Evolutionary conservation across 768 basidiomycete species (phyloP).

Genomic region (Lactarius akahatsu): DNA sequence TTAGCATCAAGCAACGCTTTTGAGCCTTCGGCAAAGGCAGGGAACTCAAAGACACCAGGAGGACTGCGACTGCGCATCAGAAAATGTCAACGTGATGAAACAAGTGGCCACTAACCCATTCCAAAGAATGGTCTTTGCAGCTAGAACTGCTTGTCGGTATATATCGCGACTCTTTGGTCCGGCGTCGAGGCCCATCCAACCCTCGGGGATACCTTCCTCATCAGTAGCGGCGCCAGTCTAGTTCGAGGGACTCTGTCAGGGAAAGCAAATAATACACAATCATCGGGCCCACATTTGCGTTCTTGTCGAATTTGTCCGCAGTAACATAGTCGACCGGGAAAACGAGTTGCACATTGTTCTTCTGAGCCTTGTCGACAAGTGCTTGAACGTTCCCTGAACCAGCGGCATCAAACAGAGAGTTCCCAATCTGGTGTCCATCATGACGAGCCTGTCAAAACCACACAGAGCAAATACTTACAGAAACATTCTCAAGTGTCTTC

Average conservation of each 20-base stretch:
- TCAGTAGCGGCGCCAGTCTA: slow-evolving; percentile 79
- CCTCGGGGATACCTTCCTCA: slow-evolving; percentile 82
- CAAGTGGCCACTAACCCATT: slow-evolving; percentile 62
- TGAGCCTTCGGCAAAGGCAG: slow-evolving; percentile 85
- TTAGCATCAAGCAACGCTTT: slow-evolving; percentile 79
- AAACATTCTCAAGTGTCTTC: slow-evolving; percentile 80
- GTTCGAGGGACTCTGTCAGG: slow-evolving; percentile 11
- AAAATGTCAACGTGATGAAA: not conserved
- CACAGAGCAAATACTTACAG: slow-evolving; percentile 44
- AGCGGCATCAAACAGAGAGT: slow-evolving; percentile 88
- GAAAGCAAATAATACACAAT: not conserved
- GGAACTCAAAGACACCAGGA: slow-evolving; percentile 97
- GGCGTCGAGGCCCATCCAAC: slow-evolving; percentile 94
- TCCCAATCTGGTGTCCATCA: slow-evolving; percentile 66
- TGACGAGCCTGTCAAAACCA: slow-evolving; percentile 14
- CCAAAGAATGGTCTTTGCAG: slow-evolving; percentile 96
- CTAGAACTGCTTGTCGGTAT: slow-evolving; percentile 76
- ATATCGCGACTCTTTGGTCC: slow-evolving; percentile 81
- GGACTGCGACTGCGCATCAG: slow-evolving; percentile 53
- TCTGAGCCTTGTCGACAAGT: slow-evolving; percentile 89
- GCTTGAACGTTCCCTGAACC: slow-evolving; percentile 82
- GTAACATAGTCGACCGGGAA: slow-evolving; percentile 95
- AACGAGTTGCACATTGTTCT: slow-evolving; percentile 88
- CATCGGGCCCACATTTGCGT: slow-evolving; percentile 62
- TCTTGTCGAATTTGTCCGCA: slow-evolving; percentile 92